These are phyloP conservation scores for Pleoardoris graminearum DNA, from an alignment of 2,329 filamentous ascomycete species.

Conservation along the genomic window DNA sequence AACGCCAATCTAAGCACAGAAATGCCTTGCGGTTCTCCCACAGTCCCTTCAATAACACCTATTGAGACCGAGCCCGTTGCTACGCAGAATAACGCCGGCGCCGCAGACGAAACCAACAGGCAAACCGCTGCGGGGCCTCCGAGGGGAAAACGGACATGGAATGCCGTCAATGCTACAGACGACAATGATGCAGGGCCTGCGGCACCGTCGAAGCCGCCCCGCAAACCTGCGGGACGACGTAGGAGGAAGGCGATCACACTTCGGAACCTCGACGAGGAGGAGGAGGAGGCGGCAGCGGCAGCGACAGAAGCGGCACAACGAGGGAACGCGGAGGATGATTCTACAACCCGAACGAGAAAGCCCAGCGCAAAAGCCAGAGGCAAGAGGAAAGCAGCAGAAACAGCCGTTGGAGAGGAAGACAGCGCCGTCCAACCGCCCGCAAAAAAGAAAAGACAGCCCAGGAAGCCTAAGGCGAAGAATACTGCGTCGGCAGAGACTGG, in stretches of 20 bases:
- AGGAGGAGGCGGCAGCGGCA: slow-evolving; percentile 14
- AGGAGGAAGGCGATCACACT: slow-evolving; percentile 9
- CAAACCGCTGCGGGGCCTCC: slow-evolving; percentile 13
- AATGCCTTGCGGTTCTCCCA: not conserved
- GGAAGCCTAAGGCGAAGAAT: slow-evolving; percentile 28
- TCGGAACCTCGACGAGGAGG: slow-evolving; percentile 10
- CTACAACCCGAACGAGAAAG: slow-evolving; percentile 7
- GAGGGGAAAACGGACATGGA: slow-evolving; percentile 27
- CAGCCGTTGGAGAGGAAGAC: slow-evolving; percentile 13
- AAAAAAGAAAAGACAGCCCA: slow-evolving; percentile 37
- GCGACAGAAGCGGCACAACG: not conserved
- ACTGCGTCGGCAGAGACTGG: slow-evolving; percentile 10
- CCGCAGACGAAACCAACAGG: not conserved
- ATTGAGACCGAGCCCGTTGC: not conserved
- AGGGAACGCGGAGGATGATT: slow-evolving; percentile 16
- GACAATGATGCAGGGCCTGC: slow-evolving; percentile 12
- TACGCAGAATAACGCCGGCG: not conserved
- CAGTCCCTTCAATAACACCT: not conserved
- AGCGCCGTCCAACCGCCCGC: slow-evolving; percentile 13
- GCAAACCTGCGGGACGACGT: slow-evolving; percentile 17
- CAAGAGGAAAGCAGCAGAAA: slow-evolving; percentile 18
- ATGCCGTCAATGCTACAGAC: slow-evolving; percentile 33
- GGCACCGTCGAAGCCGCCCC: slow-evolving; percentile 15
- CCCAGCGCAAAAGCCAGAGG: slow-evolving; percentile 22
- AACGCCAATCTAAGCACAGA: not conserved